Percentiles rank a stretch among this genome's conserved stretches.
Evolutionary conservation across 768 basidiomycete genomes (phyloP).

Genomic region (Lactarius trivialis): DNA sequence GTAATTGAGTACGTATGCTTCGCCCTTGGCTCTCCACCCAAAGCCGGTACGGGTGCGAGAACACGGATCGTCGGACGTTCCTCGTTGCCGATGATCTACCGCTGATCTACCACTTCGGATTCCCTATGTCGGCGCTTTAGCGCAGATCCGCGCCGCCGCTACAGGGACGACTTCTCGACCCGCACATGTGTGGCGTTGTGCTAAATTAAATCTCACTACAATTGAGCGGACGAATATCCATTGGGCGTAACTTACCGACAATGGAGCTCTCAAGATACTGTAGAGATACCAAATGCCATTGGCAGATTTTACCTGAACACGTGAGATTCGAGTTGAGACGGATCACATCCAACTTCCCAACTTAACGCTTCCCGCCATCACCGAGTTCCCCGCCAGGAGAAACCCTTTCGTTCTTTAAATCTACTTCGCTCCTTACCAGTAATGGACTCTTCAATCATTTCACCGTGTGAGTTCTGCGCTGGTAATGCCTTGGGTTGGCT

Average conservation of each 20-base stretch:
- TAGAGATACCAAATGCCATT: too few species aligned
- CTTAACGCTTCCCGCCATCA: background rate
- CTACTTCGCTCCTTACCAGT: background rate
- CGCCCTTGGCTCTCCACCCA: background rate
- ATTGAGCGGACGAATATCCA: background rate
- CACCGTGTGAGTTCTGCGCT: conserved; percentile 11
- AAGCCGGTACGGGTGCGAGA: background rate
- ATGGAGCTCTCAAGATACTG: background rate
- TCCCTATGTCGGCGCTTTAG: background rate
- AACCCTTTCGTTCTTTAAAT: background rate
- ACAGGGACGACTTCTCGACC: background rate
- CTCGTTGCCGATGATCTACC: background rate
- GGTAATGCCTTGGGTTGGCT: background rate
- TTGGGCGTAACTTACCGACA: background rate
- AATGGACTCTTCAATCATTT: conserved; percentile 3
- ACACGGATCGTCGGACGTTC: background rate
- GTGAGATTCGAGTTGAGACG: background rate
- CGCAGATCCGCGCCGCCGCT: background rate
- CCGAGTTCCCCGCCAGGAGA: background rate
- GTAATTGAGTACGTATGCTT: too few species aligned
- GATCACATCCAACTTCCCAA: background rate
- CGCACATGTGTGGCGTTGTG: background rate
- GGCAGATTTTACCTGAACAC: background rate
- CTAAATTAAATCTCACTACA: too few species aligned
- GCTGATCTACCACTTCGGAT: background rate